Evolutionary conservation across 2,329 filamentous ascomycete species (phyloP), one percentile per base, ranked within the genome.

Genomic region (Didymella segeticola): DNA sequence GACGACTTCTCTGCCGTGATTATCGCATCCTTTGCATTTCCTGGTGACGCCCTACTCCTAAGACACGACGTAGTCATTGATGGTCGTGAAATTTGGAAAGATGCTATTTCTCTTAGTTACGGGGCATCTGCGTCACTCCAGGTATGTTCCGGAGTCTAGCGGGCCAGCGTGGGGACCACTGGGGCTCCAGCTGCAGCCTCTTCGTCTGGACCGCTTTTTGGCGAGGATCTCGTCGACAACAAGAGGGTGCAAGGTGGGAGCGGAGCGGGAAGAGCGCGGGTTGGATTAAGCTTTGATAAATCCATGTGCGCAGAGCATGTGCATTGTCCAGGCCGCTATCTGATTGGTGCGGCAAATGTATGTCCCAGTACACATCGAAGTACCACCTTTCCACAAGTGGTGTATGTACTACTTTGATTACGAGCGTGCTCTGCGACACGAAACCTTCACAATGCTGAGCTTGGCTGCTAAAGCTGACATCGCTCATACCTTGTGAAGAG

Each of bases 111-210:
- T 29, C 17, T 45, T 46, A 27, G 41, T 17, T 17, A 45, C 29
- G 45, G 45, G 17, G 39, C 46, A 33, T 14, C 29, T 45, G 46
- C 51, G 51, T 49, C 51, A 54, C 45, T 54, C 43, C 51, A 45
- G 49, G 43, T 30, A 53, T 37, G 36, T 47, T 43, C 43, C 30
- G 27, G 51, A 39, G 5, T 29, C n/a, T 41, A 43, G 51, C 41
- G 51, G 51, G 22, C 25, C 38, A 14, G 22, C 27, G 45, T 54
- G 51, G 51, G 51, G 38, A 22, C 33, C 26, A 48, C 47, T 19
- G 51, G 51, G 43, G 39, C 45, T 42, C 49, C 38, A 36, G 29
- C 33, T 54, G 43, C 51, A 53, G 49, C 19, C 22, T 54, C 45
- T 39, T 54, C 45, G 30, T 34, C 31, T 33, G 51, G 33, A 43